phyloP scores from a whole-genome alignment of 1,284 basidiomycete species.

The Takashimella tepidaria region DNA sequence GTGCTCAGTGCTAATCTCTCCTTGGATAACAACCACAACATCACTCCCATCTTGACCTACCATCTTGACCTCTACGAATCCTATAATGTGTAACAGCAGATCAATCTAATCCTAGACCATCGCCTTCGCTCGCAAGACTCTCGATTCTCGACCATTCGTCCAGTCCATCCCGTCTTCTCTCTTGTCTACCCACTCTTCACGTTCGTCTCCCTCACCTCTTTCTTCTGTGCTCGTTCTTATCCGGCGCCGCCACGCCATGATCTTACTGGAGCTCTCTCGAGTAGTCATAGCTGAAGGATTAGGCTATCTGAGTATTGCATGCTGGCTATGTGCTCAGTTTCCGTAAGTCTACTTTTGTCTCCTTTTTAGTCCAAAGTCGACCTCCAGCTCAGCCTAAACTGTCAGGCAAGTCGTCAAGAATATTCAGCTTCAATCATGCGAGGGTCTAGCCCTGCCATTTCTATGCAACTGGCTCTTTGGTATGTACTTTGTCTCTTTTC shows the following conservation, averaged over 20 bases:
- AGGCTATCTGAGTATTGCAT: constrained; percentile 72
- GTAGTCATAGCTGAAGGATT: constrained; percentile 49
- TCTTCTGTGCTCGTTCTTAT: too few relatives aligned
- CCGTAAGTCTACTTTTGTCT: constrained; percentile 59
- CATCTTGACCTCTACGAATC: too few relatives aligned
- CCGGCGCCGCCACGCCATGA: not conserved
- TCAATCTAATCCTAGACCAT: too few relatives aligned
- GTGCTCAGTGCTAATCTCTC: too few relatives aligned
- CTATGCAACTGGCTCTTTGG: constrained; percentile 84
- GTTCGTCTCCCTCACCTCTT: not conserved
- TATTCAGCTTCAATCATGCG: constrained; percentile 64
- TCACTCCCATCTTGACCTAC: too few relatives aligned
- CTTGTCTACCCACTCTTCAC: not conserved
- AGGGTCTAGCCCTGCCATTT: constrained; percentile 82
- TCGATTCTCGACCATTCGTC: too few relatives aligned
- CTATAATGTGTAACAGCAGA: too few relatives aligned
- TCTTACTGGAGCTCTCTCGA: not conserved
- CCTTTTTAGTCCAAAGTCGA: not conserved
- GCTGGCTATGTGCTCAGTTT: constrained; percentile 86
- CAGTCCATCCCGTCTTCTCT: too few relatives aligned
- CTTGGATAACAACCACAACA: too few relatives aligned
- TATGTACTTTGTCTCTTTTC: constrained; percentile 48
- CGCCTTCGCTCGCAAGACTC: too few relatives aligned
- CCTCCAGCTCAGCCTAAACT: constrained; percentile 5
- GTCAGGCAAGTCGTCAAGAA: constrained; percentile 84